Evolutionary conservation across 2,329 filamentous ascomycete species (phyloP).

Genomic region (Elsinoe australis): DNA sequence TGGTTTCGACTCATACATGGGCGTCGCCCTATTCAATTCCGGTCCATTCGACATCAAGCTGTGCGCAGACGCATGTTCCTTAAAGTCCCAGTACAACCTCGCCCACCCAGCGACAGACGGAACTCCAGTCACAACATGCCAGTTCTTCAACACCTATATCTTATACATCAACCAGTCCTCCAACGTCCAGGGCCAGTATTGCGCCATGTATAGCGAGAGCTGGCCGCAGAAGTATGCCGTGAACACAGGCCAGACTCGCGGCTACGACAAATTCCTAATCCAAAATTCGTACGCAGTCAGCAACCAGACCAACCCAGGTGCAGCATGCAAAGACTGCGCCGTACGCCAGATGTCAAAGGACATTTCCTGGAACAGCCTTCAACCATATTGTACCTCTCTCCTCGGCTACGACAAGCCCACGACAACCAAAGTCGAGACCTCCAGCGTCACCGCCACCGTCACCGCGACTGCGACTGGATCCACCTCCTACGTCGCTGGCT

Average conservation of each 20-base stretch:
- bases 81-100: constrained; percentile 21
- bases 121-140: constrained; percentile 19
- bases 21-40: constrained; percentile 24
- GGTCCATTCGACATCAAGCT: constrained; percentile 28
- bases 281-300: constrained; percentile 19
- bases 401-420: constrained; percentile 20
- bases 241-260: constrained; percentile 20
- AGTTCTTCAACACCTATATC: constrained; percentile 20
- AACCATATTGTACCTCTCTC: constrained; percentile 21
- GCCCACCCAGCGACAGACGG: constrained; percentile 17
- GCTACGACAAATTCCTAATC: constrained; percentile 21
- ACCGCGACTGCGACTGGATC: constrained; percentile 12
- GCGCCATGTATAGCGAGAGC: constrained; percentile 24
- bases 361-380: constrained; percentile 19
- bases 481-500: background rate
- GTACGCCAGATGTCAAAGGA: constrained; percentile 20
- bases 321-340: constrained; percentile 17
- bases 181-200: constrained; percentile 24
- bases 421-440: constrained; percentile 8
- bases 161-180: constrained; percentile 12
- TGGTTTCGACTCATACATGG: constrained; percentile 26
- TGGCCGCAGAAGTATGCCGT: constrained; percentile 24
- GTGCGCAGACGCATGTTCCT: constrained; percentile 26
- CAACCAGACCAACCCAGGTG: constrained; percentile 17
- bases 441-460: constrained; percentile 6